A percentile compares a stretch with the other conserved stretches of the same genome.
Evolutionary conservation across 441 rosid species (phyloP).

Genomic region (Pelargonium australe): DNA sequence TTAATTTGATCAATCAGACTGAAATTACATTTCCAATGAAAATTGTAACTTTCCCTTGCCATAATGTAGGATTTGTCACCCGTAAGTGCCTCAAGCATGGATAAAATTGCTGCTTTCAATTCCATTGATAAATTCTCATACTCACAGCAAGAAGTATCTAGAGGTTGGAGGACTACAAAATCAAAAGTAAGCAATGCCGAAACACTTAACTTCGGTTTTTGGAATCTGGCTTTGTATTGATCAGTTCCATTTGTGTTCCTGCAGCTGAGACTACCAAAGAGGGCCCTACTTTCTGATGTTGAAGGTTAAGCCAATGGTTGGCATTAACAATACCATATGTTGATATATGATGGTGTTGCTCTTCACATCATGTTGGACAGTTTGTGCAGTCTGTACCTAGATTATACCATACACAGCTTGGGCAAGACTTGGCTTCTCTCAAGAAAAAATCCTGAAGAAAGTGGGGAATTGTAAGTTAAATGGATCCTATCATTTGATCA

Average conservation of each 20-base stretch:
- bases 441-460: not conserved
- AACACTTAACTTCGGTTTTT: constrained; percentile 4
- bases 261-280: constrained; percentile 63
- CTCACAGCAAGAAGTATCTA: constrained; percentile 33
- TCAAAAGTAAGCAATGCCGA: constrained; percentile 47
- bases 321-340: not conserved
- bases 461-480: not conserved
- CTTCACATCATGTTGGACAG: not conserved
- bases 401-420: not conserved
- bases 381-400: not conserved
- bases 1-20: not conserved
- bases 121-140: constrained; percentile 55
- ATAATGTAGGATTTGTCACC: constrained; percentile 31
- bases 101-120: constrained; percentile 37
- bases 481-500: not conserved
- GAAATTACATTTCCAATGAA: not conserved
- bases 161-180: constrained; percentile 84
- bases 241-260: constrained; percentile 13
- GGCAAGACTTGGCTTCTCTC: not conserved
- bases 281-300: constrained; percentile 21
- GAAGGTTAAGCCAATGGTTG: constrained; percentile 9
- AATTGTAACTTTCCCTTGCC: not conserved
- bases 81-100: constrained; percentile 20
- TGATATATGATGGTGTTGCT: not conserved
- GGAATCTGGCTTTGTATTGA: constrained; percentile 1